Evolutionary conservation across 257 asterid species (phyloP).

Genomic region (Misopates orontium): DNA sequence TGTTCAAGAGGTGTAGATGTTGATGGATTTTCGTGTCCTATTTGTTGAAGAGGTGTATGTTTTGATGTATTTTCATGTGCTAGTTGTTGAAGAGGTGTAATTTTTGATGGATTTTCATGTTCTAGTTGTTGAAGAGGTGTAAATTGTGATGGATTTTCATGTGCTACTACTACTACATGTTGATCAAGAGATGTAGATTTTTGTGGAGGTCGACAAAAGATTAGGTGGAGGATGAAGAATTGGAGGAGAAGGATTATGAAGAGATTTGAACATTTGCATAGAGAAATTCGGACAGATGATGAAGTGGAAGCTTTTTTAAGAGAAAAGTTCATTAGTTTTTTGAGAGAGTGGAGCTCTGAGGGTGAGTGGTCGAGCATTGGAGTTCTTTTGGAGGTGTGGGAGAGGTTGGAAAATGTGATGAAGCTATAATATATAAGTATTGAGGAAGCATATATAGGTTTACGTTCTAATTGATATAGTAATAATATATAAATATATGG

Average conservation of each 20-base stretch:
- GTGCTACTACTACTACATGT: neutral
- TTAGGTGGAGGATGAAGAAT: slow-evolving; percentile 27
- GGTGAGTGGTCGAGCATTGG: slow-evolving; percentile 30
- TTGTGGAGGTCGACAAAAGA: slow-evolving; percentile 23
- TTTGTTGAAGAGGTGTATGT: no score
- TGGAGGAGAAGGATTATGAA: slow-evolving; percentile 35
- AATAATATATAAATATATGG: no score
- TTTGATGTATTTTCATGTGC: neutral
- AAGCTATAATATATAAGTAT: neutral
- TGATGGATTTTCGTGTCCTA: no score
- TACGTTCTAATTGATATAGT: neutral
- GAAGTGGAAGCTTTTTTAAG: slow-evolving; percentile 1
- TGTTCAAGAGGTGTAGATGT: no score
- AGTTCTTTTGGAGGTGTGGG: neutral
- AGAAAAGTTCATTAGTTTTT: slow-evolving; percentile 25
- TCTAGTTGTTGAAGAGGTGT: no score
- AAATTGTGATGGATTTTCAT: neutral
- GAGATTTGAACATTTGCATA: slow-evolving; percentile 29
- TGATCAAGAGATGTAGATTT: slow-evolving; percentile 18
- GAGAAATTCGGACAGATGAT: slow-evolving; percentile 5
- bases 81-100: slow-evolving; percentile 13
- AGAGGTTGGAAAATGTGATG: neutral
- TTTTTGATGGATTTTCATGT: slow-evolving; percentile 21
- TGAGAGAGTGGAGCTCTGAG: slow-evolving; percentile 19
- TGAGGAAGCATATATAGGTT: neutral